Conservation (phyloP, 305 asterid genomes). For the Solanum hybrid region DNA sequence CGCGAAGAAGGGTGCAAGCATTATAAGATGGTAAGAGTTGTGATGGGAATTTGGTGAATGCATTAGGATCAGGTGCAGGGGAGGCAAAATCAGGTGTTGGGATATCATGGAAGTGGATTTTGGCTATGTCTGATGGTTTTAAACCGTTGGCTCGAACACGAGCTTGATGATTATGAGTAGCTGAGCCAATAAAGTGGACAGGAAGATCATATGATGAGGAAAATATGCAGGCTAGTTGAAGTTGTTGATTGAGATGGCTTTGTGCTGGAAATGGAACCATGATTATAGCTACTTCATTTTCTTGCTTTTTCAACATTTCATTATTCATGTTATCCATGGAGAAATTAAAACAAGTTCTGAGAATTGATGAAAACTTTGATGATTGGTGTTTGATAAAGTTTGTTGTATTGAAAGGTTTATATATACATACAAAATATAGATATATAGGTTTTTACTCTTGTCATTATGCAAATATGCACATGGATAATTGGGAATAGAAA, state of each 20-base stretch:
- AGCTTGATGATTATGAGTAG: slow-evolving; percentile 16
- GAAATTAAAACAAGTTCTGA: too few relatives aligned
- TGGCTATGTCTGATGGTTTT: slow-evolving; percentile 11
- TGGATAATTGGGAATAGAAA: not conserved
- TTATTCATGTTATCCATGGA: slow-evolving; percentile 3
- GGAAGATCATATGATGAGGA: slow-evolving; percentile 5
- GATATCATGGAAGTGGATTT: slow-evolving; percentile 18
- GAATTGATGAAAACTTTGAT: not conserved
- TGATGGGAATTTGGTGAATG: slow-evolving; percentile 11
- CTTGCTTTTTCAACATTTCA: not conserved
- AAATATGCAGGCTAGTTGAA: slow-evolving; percentile 16
- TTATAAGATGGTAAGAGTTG: slow-evolving; percentile 15
- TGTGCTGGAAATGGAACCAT: slow-evolving; percentile 27
- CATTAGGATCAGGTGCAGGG: slow-evolving; percentile 14
- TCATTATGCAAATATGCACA: not conserved
- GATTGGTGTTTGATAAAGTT: not conserved
- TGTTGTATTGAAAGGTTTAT: not conserved
- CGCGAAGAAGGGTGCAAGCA: slow-evolving; percentile 4
- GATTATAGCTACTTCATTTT: not conserved
- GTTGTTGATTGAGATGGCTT: slow-evolving; percentile 28
- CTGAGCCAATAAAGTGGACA: slow-evolving; percentile 9
- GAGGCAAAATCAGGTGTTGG: slow-evolving; percentile 15
- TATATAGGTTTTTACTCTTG: not conserved
- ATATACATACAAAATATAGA: not conserved
- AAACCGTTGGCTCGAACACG: slow-evolving; percentile 8